These are phyloP conservation scores for Amanita polypyramis DNA, from an alignment of 768 basidiomycete genomes.

Conservation along the genomic window DNA sequence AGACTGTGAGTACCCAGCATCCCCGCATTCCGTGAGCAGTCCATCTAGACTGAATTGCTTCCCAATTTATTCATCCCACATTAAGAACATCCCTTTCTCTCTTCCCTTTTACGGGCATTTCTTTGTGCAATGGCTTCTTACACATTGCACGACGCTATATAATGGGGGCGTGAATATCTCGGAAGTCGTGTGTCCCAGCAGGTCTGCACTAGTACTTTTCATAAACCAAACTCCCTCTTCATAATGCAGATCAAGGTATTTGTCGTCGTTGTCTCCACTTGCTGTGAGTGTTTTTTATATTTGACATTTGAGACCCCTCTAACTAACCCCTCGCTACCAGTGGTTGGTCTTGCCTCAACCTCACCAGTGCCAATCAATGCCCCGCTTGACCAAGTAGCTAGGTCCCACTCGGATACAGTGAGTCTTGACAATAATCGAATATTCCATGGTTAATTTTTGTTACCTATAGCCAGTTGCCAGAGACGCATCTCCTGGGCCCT, in stretches of 20 bases:
- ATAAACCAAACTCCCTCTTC: conserved; percentile 3
- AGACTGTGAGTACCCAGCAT: neutral
- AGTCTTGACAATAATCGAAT: conserved; percentile 1
- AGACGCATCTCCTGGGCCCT: conserved; percentile 13
- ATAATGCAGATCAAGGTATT: conserved; percentile 21
- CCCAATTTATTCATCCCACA: no score
- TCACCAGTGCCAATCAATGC: conserved; percentile 19
- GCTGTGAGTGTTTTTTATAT: conserved; percentile 15
- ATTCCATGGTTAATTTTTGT: neutral
- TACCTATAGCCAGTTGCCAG: conserved; percentile 13
- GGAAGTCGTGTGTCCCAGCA: neutral
- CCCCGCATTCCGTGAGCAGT: no score
- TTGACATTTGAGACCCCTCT: neutral
- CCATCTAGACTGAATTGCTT: neutral
- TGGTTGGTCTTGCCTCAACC: conserved; percentile 16
- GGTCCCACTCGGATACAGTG: conserved; percentile 11
- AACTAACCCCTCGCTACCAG: conserved; percentile 2
- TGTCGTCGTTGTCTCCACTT: conserved; percentile 17
- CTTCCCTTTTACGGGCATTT: conserved; percentile 12
- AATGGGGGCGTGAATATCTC: neutral
- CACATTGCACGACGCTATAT: neutral
- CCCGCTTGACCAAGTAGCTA: conserved; percentile 14
- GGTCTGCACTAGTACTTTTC: neutral
- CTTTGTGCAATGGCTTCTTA: conserved; percentile 12
- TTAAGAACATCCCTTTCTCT: conserved; percentile 14